phyloP scores from a whole-genome alignment of 1,284 basidiomycete genomes.

The Ceratorhiza oryzae-sativae region DNA sequence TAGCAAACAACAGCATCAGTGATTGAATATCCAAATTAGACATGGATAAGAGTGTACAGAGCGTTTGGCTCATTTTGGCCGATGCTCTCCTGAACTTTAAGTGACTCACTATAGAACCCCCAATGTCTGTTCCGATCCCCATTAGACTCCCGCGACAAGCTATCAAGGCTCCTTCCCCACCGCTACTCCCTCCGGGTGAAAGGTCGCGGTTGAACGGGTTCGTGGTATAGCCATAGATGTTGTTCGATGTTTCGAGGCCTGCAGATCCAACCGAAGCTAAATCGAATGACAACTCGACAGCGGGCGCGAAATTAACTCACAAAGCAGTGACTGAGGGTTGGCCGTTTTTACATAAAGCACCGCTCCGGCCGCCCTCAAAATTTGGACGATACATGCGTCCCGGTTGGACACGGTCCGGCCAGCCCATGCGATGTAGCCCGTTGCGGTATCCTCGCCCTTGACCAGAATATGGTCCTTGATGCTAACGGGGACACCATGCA shows the following conservation, averaged over 20 bases:
- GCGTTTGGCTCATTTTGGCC: background rate
- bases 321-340: slow-evolving; percentile 61
- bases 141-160: slow-evolving; percentile 63
- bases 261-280: slow-evolving; percentile 41
- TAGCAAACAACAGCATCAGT: slow-evolving; percentile 5
- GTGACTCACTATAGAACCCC: slow-evolving; percentile 46
- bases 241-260: slow-evolving; percentile 61
- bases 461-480: slow-evolving; percentile 64
- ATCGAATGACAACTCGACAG: slow-evolving; percentile 8
- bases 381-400: slow-evolving; percentile 48
- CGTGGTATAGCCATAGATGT: slow-evolving; percentile 60
- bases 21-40: slow-evolving; percentile 38
- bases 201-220: slow-evolving; percentile 64
- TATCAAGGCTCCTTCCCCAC: slow-evolving; percentile 70
- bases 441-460: slow-evolving; percentile 58
- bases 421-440: slow-evolving; percentile 63
- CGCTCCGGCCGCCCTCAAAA: slow-evolving; percentile 62
- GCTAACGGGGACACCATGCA: slow-evolving; percentile 60
- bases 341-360: slow-evolving; percentile 66
- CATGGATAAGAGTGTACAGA: slow-evolving; percentile 10
- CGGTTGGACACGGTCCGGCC: slow-evolving; percentile 54
- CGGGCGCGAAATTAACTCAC: slow-evolving; percentile 48
- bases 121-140: slow-evolving; percentile 67
- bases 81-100: background rate
- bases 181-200: slow-evolving; percentile 66